Evolutionary conservation across 2,329 filamentous ascomycete genomes (phyloP).

Genomic region (Aspergillus luchuensis): DNA sequence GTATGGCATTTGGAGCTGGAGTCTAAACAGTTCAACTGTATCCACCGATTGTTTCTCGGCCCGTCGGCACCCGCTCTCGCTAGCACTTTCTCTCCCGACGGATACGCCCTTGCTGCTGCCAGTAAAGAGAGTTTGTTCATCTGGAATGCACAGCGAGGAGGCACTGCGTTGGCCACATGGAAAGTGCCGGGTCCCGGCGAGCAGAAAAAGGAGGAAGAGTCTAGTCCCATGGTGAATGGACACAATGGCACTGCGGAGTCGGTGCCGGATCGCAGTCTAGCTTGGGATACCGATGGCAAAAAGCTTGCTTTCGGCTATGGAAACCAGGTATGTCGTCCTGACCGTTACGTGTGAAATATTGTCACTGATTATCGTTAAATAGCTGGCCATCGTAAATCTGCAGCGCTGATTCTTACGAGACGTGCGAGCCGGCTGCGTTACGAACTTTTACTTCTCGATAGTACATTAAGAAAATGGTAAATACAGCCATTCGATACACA

Average conservation of each 20-base stretch:
- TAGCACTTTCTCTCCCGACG: constrained; percentile 50
- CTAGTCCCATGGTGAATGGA: constrained; percentile 36
- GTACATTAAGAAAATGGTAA: constrained; percentile 1
- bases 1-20: constrained; percentile 48
- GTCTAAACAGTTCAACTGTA: constrained; percentile 37
- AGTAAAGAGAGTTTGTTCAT: constrained; percentile 48
- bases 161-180: constrained; percentile 47
- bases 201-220: constrained; percentile 36
- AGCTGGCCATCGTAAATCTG: constrained; percentile 45
- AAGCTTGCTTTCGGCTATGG: constrained; percentile 54
- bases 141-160: constrained; percentile 51
- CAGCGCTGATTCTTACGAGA: constrained; percentile 35
- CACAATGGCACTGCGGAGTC: constrained; percentile 35
- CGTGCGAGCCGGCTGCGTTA: background rate
- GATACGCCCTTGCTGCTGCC: constrained; percentile 49
- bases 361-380: constrained; percentile 8
- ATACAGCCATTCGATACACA: constrained; percentile 1
- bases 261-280: constrained; percentile 45
- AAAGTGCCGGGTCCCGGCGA: constrained; percentile 33
- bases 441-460: background rate
- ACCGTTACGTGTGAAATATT: constrained; percentile 3
- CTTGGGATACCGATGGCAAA: constrained; percentile 58
- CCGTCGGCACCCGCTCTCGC: constrained; percentile 43
- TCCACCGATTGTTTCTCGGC: constrained; percentile 42
- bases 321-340: constrained; percentile 46